Percentiles rank a stretch among this genome's conserved stretches.
phyloP scores from a whole-genome alignment of 2,329 filamentous ascomycete genomes.

The Neonectria sp. region DNA sequence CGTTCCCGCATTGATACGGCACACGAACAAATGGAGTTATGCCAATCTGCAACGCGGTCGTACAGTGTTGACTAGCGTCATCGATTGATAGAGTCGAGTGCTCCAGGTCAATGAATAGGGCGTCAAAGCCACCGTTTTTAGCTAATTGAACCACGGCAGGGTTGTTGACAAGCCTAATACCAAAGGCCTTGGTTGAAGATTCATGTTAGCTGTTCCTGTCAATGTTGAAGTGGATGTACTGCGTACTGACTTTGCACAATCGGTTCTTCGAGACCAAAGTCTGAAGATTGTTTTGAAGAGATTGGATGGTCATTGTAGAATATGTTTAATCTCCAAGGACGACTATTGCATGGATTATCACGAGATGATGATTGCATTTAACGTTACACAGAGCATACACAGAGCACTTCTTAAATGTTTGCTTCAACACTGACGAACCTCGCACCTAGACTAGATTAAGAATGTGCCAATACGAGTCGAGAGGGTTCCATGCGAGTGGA shows the following conservation, averaged over 20 bases:
- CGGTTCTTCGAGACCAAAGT: background rate
- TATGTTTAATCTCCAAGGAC: too few relatives aligned
- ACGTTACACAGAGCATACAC: too few relatives aligned
- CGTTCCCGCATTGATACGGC: slow-evolving; percentile 52
- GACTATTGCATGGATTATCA: too few relatives aligned
- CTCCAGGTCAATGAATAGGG: slow-evolving; percentile 58
- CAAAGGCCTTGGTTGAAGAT: slow-evolving; percentile 38
- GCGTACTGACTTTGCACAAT: background rate
- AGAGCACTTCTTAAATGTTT: too few relatives aligned
- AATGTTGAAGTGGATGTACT: too few relatives aligned
- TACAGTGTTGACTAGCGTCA: slow-evolving; percentile 49
- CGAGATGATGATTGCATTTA: too few relatives aligned
- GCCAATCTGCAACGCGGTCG: slow-evolving; percentile 42
- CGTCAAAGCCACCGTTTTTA: slow-evolving; percentile 51
- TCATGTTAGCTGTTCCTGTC: too few relatives aligned
- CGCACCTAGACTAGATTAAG: too few relatives aligned
- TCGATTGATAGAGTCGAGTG: slow-evolving; percentile 51
- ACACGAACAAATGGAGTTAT: slow-evolving; percentile 53
- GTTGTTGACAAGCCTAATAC: slow-evolving; percentile 49
- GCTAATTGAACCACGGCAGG: slow-evolving; percentile 52
- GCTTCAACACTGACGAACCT: too few relatives aligned
- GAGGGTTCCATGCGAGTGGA: too few relatives aligned
- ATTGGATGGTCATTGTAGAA: background rate
- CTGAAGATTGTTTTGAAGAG: background rate
- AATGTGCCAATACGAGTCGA: too few relatives aligned